Evolutionary conservation across 2,329 filamentous ascomycete genomes (phyloP).

Genomic region (Pezicula radicicola): DNA sequence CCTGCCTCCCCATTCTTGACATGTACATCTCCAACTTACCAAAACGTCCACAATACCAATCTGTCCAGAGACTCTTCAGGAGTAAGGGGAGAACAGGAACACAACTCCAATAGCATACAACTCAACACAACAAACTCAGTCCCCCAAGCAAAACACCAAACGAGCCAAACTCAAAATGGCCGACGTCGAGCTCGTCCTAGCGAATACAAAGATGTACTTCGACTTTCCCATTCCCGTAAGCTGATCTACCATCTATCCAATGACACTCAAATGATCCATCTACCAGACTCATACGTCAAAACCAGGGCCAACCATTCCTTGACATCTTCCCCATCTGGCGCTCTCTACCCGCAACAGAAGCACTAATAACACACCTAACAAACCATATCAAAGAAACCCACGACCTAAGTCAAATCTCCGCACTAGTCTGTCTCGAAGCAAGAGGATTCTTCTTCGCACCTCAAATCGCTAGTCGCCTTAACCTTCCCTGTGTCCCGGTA

Average conservation of each 20-base stretch:
- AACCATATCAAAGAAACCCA: slow-evolving; percentile 13
- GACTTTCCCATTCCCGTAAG: slow-evolving; percentile 14
- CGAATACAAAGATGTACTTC: slow-evolving; percentile 17
- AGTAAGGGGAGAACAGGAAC: too few species aligned
- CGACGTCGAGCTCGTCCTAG: slow-evolving; percentile 13
- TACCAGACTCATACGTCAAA: background rate
- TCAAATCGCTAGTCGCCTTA: slow-evolving; percentile 74
- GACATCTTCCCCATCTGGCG: slow-evolving; percentile 20
- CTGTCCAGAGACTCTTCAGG: too few species aligned
- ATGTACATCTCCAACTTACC: too few species aligned
- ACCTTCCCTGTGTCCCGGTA: slow-evolving; percentile 83
- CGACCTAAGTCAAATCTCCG: slow-evolving; percentile 7
- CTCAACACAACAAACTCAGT: too few species aligned
- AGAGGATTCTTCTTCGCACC: slow-evolving; percentile 93
- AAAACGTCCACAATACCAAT: too few species aligned
- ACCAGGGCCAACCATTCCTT: slow-evolving; percentile 15
- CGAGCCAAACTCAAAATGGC: slow-evolving; percentile 5
- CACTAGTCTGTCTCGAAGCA: slow-evolving; percentile 82
- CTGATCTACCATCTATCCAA: background rate
- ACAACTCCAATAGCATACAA: too few species aligned
- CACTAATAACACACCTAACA: slow-evolving; percentile 11
- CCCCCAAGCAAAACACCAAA: too few species aligned
- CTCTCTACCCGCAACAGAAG: slow-evolving; percentile 13
- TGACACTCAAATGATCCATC: background rate
- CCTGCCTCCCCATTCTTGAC: too few species aligned